These are phyloP conservation scores for Yamadazyma epiphylla DNA, from an alignment of 1,139 yeast genomes.

Conservation along the genomic window DNA sequence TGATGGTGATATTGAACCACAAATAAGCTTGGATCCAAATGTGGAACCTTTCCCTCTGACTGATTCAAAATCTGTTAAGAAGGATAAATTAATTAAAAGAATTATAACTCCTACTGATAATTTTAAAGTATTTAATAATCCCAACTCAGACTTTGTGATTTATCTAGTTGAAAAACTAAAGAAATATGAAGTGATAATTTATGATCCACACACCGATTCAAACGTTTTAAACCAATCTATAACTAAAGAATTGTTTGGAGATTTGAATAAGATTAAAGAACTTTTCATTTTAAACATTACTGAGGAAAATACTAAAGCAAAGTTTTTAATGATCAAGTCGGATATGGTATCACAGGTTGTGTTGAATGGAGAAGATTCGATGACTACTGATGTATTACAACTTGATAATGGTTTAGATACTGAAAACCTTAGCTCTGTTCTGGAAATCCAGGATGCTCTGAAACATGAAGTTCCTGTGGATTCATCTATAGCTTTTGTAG, in stretches of 20 bases:
- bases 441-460: too few relatives aligned
- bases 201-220: not conserved
- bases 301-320: too few relatives aligned
- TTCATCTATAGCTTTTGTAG: constrained; percentile 13
- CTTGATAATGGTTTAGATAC: not conserved
- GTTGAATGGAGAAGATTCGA: constrained; percentile 12
- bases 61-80: not conserved
- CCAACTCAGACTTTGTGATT: not conserved
- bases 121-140: constrained; percentile 8
- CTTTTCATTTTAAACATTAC: too few relatives aligned
- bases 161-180: not conserved
- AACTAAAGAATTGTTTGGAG: too few relatives aligned
- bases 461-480: too few relatives aligned
- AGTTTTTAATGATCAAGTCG: constrained; percentile 9
- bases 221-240: not conserved
- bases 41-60: constrained; percentile 1
- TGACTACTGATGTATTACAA: constrained; percentile 3
- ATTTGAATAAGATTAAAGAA: too few relatives aligned
- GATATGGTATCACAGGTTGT: constrained; percentile 11
- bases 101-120: too few relatives aligned
- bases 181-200: not conserved
- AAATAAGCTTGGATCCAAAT: constrained; percentile 4
- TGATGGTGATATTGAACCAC: constrained; percentile 7
- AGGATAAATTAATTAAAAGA: too few relatives aligned
- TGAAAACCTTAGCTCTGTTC: too few relatives aligned